phyloP scores from a whole-genome alignment of 768 basidiomycete species.

The Auriscalpium microsporum region DNA sequence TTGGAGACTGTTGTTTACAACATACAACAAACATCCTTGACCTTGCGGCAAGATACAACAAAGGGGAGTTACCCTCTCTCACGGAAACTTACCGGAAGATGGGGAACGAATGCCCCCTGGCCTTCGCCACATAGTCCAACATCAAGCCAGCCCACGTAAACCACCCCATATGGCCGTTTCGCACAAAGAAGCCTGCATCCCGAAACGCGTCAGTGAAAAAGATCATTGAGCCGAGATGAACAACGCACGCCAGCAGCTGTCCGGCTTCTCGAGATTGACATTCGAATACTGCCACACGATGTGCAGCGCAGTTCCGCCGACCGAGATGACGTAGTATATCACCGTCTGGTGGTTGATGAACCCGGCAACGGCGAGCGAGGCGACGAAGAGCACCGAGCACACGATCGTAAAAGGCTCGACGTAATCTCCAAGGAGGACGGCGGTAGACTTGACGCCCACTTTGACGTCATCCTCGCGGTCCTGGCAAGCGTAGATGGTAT shows the following conservation, averaged over 20 bases:
- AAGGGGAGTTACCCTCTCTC: no score
- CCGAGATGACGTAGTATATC: slow-evolving; percentile 14
- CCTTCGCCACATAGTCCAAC: slow-evolving; percentile 16
- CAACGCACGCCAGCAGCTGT: slow-evolving; percentile 14
- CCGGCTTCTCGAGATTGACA: slow-evolving; percentile 15
- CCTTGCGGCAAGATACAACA: no score
- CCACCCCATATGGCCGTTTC: slow-evolving; percentile 16
- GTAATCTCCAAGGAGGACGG: slow-evolving; percentile 59
- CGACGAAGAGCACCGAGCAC: slow-evolving; percentile 46
- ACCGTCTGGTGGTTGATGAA: slow-evolving; percentile 26
- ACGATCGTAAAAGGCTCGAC: slow-evolving; percentile 47
- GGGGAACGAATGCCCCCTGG: slow-evolving; percentile 7
- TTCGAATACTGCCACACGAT: slow-evolving; percentile 19
- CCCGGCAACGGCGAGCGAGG: slow-evolving; percentile 46
- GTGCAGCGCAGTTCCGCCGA: slow-evolving; percentile 16
- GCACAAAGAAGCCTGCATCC: slow-evolving; percentile 10
- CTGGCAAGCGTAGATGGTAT: slow-evolving; percentile 73
- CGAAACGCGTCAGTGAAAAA: background rate
- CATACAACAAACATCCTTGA: no score
- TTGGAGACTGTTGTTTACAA: no score
- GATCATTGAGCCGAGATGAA: background rate
- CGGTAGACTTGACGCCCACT: slow-evolving; percentile 67
- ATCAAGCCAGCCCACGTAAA: slow-evolving; percentile 16
- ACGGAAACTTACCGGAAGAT: slow-evolving; percentile 1
- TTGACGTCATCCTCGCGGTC: slow-evolving; percentile 67